Percentiles rank a stretch among this genome's conserved stretches.
phyloP scores from a whole-genome alignment of 2,329 filamentous ascomycete genomes.

The Botrytis tulipae region DNA sequence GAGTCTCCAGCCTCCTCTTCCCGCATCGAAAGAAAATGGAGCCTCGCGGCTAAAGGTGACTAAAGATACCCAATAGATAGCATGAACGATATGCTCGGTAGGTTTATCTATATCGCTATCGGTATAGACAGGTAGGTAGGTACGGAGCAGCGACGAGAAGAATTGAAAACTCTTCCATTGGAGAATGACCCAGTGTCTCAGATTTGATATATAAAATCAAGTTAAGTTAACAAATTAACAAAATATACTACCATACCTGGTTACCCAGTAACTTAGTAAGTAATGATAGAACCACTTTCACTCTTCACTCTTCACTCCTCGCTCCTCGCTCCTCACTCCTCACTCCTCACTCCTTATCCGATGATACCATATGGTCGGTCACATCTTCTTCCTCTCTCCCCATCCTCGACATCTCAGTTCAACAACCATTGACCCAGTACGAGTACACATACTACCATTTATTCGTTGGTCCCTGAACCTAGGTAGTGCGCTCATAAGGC shows the following conservation, averaged over 20 bases:
- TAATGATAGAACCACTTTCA: neutral
- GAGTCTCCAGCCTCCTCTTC: constrained; percentile 13
- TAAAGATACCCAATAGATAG: constrained; percentile 11
- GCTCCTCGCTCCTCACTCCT: neutral
- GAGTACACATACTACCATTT: neutral
- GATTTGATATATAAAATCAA: neutral
- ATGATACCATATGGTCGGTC: neutral
- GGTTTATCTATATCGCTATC: neutral
- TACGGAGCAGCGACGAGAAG: neutral
- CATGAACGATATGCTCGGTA: neutral
- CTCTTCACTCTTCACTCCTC: neutral
- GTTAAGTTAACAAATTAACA: neutral
- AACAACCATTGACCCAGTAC: neutral
- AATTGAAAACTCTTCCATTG: neutral
- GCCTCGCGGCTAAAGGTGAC: constrained; percentile 13
- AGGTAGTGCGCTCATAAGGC: constrained; percentile 1
- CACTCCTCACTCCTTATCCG: constrained; percentile 2
- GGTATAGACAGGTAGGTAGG: neutral
- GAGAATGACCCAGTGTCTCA: constrained; percentile 14
- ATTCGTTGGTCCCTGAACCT: neutral
- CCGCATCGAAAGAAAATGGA: constrained; percentile 4
- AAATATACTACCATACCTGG: neutral
- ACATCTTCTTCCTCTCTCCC: neutral
- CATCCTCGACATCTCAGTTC: neutral
- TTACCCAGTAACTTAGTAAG: neutral